These are phyloP conservation scores for Mollisiaceae sp. DNA, from an alignment of 2,329 filamentous ascomycete genomes.

Conservation along the genomic window DNA sequence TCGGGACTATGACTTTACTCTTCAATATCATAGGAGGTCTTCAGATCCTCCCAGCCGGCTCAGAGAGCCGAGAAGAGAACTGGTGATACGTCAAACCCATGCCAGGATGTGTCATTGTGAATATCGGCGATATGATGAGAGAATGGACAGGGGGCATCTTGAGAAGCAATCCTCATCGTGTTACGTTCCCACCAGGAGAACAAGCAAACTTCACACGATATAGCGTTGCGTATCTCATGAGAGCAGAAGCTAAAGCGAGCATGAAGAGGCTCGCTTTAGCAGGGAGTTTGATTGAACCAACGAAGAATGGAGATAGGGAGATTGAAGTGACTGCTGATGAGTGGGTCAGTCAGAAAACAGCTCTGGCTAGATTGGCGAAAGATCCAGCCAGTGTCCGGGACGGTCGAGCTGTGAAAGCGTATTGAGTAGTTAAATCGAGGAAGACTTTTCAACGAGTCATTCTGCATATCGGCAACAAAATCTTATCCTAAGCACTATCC, in stretches of 20 bases:
- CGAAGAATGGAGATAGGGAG: slow-evolving; percentile 33
- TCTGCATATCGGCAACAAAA: too few relatives aligned
- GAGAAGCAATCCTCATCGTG: slow-evolving; percentile 52
- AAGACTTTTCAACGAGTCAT: too few relatives aligned
- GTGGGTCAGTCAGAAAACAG: slow-evolving; percentile 40
- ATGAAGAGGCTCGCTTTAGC: slow-evolving; percentile 45
- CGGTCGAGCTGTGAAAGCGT: background rate
- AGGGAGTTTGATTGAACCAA: slow-evolving; percentile 38
- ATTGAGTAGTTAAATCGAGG: background rate
- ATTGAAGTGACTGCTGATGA: slow-evolving; percentile 47
- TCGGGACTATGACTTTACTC: slow-evolving; percentile 59
- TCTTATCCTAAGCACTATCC: too few relatives aligned
- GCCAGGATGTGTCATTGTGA: slow-evolving; percentile 51
- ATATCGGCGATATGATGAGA: slow-evolving; percentile 50
- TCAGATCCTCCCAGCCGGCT: slow-evolving; percentile 53
- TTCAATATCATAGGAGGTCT: slow-evolving; percentile 62
- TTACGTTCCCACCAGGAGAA: slow-evolving; percentile 53
- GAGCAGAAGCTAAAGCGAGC: slow-evolving; percentile 53
- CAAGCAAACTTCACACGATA: slow-evolving; percentile 52
- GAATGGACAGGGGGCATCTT: slow-evolving; percentile 50
- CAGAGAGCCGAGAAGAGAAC: slow-evolving; percentile 35
- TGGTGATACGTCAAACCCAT: slow-evolving; percentile 61
- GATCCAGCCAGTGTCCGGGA: background rate
- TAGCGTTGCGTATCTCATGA: slow-evolving; percentile 58
- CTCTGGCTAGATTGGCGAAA: slow-evolving; percentile 1